Conservation (phyloP, 2,329 filamentous ascomycete species). For the Colletotrichum tabaci region DNA sequence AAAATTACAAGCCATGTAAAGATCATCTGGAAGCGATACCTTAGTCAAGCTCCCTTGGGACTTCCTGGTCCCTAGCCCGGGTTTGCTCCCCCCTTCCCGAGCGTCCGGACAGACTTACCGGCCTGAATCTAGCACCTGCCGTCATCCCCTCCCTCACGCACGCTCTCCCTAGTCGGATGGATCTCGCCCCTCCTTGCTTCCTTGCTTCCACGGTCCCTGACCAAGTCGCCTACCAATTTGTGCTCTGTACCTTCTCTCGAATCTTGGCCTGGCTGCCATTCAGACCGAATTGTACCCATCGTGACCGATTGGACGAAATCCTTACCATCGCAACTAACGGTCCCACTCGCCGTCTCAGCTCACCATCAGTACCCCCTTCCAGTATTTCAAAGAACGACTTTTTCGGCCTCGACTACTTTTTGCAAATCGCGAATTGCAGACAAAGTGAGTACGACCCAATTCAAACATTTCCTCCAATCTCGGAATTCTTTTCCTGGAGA, state of each 20-base stretch:
- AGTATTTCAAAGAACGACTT: background rate
- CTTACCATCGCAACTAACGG: conserved; percentile 11
- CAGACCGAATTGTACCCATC: conserved; percentile 23
- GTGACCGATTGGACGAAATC: conserved; percentile 30
- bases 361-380: conserved; percentile 7
- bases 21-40: background rate
- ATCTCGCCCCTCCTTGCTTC: background rate
- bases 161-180: background rate
- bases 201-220: background rate
- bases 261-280: conserved; percentile 21
- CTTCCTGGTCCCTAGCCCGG: conserved; percentile 9
- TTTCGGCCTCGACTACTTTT: background rate
- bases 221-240: conserved; percentile 28
- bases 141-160: conserved; percentile 22
- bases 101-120: conserved; percentile 27
- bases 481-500: background rate
- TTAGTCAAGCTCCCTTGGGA: background rate
- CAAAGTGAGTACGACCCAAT: background rate
- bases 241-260: conserved; percentile 22
- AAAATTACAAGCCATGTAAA: background rate
- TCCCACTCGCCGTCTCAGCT: conserved; percentile 39
- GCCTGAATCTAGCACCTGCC: conserved; percentile 25
- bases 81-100: conserved; percentile 33
- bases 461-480: background rate
- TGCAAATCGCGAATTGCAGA: background rate